Evolutionary conservation across 31 red algal genomes (phyloP).

Genomic region (Porphyra umbilicalis): DNA sequence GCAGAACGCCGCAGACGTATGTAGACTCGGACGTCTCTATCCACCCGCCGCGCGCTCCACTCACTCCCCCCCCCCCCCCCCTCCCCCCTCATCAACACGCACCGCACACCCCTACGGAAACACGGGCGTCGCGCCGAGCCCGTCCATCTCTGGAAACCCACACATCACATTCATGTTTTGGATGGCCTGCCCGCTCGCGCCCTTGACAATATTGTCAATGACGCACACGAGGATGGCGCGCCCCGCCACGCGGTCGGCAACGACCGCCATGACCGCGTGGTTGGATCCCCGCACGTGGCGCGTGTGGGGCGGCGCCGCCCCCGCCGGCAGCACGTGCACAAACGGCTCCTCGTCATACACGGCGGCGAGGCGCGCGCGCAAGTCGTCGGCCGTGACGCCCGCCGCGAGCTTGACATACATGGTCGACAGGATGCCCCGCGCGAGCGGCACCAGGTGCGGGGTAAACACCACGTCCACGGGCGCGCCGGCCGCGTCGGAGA

Average conservation of each 20-base stretch:
- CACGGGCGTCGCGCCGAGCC: constrained; percentile 24
- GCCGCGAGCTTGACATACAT: constrained; percentile 65
- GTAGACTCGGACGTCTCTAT: too few species aligned
- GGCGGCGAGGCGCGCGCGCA: constrained; percentile 32
- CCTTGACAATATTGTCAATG: constrained; percentile 97
- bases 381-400: constrained; percentile 22
- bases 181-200: constrained; percentile 88
- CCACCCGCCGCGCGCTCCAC: too few species aligned
- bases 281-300: constrained; percentile 83
- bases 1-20: too few species aligned
- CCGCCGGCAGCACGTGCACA: constrained; percentile 71
- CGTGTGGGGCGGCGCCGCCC: constrained; percentile 66
- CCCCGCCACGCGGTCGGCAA: constrained; percentile 47
- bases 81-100: too few species aligned
- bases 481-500: constrained; percentile 54
- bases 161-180: constrained; percentile 98
- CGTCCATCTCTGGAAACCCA: constrained; percentile 63
- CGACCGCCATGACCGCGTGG: constrained; percentile 62
- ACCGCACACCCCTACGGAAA: constrained; percentile 36
- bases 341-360: constrained; percentile 78
- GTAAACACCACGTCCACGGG: constrained; percentile 68
- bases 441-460: constrained; percentile 94
- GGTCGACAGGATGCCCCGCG: constrained; percentile 79
- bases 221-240: constrained; percentile 75
- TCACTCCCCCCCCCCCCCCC: too few species aligned